A percentile compares a stretch with the other conserved stretches of the same genome.
Conservation (phyloP, 1,139 yeast species). For the Magnusiomyces ingens region DNA sequence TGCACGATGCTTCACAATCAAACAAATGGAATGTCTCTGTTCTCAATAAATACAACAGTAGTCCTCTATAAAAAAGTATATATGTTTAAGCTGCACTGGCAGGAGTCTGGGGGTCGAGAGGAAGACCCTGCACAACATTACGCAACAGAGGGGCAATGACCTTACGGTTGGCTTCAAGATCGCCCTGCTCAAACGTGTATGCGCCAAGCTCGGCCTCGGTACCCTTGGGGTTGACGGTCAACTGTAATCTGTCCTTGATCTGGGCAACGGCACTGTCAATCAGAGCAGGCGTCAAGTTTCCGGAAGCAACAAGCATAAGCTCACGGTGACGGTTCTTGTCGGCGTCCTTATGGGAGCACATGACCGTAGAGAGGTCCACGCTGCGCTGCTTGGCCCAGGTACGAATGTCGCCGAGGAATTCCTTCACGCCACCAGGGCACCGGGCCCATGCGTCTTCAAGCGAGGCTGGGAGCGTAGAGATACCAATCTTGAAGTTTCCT, state of each 20-base stretch:
- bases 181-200: constrained; percentile 45
- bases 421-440: constrained; percentile 13
- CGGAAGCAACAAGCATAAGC: constrained; percentile 21
- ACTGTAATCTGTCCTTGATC: constrained; percentile 34
- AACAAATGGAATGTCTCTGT: constrained; percentile 13
- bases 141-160: constrained; percentile 65
- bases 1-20: background rate
- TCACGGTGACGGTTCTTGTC: constrained; percentile 51
- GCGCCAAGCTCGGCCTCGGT: constrained; percentile 6
- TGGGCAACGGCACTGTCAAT: constrained; percentile 30
- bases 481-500: constrained; percentile 46
- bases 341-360: constrained; percentile 52
- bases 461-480: constrained; percentile 67
- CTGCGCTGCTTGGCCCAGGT: constrained; percentile 35
- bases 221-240: constrained; percentile 20
- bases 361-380: constrained; percentile 51
- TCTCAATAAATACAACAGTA: constrained; percentile 2
- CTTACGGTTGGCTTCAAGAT: constrained; percentile 64
- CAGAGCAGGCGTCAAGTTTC: constrained; percentile 15
- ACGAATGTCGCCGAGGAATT: constrained; percentile 38
- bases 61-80: background rate
- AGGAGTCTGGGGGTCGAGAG: constrained; percentile 15
- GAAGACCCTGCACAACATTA: constrained; percentile 21
- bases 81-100: background rate
- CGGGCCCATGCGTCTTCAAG: constrained; percentile 35